Evolutionary conservation across 768 basidiomycete species (phyloP), one percentile per base, ranked within the genome.

Genomic region (Pilatotrama ljubarskyi): DNA sequence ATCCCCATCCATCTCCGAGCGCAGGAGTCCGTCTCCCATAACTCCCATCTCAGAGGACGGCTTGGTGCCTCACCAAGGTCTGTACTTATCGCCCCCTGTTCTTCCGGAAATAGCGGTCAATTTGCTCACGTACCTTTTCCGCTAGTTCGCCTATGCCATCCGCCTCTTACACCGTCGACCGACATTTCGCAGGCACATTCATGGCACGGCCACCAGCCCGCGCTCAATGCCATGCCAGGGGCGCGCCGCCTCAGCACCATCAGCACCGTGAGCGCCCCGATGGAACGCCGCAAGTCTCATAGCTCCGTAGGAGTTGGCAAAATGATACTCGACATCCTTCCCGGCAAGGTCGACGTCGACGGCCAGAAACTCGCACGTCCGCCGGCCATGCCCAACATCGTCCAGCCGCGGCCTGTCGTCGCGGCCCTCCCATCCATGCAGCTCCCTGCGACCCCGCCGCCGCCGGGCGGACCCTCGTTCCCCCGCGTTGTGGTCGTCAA

Each of bases 401-500:
- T 62, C 11, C 69, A 68, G 57, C 66, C 70, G 29, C 58, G 61
- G 14, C 64, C 66, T 10, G 59, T 66, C 55, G 35, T 67, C 54
- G 64, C 61, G 22, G 36, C 64, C 42, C 48, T 68, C 42, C 66
- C 67, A 7, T 61, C 67, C 13, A 51, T 69, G 3, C 67, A 68
- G 58, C 52, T 69, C 26, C 72, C 72, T 38, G 64, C 61, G 51
- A 62, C 66, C 38, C 57, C 67, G 22, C 52, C 72, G 18, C 63
- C 73, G 1, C 22, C 66, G 5, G 22, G 66, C 1, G 65, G 71
- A 25, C 65, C 59, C 61, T 73, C 54, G 66, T 76, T 82, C 32
- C 86, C 86, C 14, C 77, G 80, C 25, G 79, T 92, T 6, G 80
- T 90, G 15, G 80, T 92, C 20, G 84, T 91, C 9, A 85, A 87